Evolutionary conservation across 495 filamentous ascomycete species (phyloP).

Genomic region (Corynascus novoguineensis): DNA sequence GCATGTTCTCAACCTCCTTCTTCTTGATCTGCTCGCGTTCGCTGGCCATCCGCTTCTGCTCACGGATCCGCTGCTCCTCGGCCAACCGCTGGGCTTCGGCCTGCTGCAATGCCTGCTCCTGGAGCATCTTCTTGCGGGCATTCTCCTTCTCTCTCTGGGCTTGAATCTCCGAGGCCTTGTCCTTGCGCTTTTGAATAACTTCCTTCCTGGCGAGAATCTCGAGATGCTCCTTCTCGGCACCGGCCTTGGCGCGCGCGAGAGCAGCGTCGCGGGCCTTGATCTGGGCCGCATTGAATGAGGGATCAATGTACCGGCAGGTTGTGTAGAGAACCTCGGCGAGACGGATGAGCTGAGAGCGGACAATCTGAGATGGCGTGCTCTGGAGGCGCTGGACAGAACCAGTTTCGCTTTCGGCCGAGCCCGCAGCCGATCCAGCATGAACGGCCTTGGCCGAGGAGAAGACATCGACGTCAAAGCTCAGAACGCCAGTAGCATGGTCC

Average conservation of each 20-base stretch:
- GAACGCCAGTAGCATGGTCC: conserved; percentile 86
- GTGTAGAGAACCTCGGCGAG: conserved; percentile 86
- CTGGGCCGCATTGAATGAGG: conserved; percentile 73
- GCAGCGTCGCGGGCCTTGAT: conserved; percentile 74
- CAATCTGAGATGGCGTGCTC: conserved; percentile 96
- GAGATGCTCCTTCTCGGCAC: conserved; percentile 84
- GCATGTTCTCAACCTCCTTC: conserved; percentile 90
- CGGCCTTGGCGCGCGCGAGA: conserved; percentile 71
- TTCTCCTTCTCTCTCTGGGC: conserved; percentile 89
- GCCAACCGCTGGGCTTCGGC: conserved; percentile 81
- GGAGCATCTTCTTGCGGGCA: conserved; percentile 73
- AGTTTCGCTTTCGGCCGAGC: conserved; percentile 81
- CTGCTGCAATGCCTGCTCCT: conserved; percentile 78
- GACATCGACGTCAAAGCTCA: conserved; percentile 96
- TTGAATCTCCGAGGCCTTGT: conserved; percentile 76
- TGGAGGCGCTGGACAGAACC: conserved; percentile 90
- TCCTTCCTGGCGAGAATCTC: conserved; percentile 84
- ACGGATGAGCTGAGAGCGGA: conserved; percentile 87
- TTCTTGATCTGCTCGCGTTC: conserved; percentile 89
- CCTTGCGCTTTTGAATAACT: conserved; percentile 94
- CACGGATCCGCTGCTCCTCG: conserved; percentile 85
- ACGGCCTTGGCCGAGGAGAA: conserved; percentile 95
- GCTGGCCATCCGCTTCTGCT: conserved; percentile 78
- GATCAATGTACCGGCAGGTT: conserved; percentile 92
- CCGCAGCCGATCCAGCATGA: conserved; percentile 75